Conservation (phyloP, 2,329 filamentous ascomycete genomes). For the Alternaria metachromatica region DNA sequence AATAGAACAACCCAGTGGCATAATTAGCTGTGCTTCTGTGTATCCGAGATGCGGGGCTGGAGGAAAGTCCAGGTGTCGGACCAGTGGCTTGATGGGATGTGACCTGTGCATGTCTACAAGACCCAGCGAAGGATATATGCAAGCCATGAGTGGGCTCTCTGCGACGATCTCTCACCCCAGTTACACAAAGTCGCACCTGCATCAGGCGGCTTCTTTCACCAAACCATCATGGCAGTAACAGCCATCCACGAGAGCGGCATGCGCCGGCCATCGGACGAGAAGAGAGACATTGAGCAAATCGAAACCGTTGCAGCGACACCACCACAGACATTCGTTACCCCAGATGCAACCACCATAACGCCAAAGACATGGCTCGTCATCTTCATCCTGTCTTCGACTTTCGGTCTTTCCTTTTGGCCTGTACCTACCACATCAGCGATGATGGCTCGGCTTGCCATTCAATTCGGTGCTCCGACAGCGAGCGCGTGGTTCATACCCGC, state of each 20-base stretch:
- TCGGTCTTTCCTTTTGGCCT: conserved; percentile 39
- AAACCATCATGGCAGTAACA: not conserved
- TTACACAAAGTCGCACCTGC: not conserved
- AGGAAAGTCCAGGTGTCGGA: not conserved
- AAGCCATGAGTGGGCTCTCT: not conserved
- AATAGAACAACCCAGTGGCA: not conserved
- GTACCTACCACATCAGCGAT: conserved; percentile 37
- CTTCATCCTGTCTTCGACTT: conserved; percentile 34
- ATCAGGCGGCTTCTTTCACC: not conserved
- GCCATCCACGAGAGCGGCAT: not conserved
- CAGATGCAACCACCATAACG: conserved; percentile 27
- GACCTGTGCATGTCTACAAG: not conserved
- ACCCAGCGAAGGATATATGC: not conserved
- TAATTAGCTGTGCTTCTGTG: not conserved
- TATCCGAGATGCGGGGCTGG: not conserved
- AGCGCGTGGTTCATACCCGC: conserved; percentile 32
- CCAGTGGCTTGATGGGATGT: not conserved
- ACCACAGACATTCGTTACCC: not conserved
- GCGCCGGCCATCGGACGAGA: conserved; percentile 21
- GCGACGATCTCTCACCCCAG: not conserved
- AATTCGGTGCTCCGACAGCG: conserved; percentile 14
- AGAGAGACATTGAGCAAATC: conserved; percentile 25
- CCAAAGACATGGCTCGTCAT: conserved; percentile 39
- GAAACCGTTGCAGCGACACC: conserved; percentile 13
- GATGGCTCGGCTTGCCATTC: conserved; percentile 21